These are phyloP conservation scores for Mycena leptocephala DNA, from an alignment of 768 basidiomycete species.

Conservation along the genomic window DNA sequence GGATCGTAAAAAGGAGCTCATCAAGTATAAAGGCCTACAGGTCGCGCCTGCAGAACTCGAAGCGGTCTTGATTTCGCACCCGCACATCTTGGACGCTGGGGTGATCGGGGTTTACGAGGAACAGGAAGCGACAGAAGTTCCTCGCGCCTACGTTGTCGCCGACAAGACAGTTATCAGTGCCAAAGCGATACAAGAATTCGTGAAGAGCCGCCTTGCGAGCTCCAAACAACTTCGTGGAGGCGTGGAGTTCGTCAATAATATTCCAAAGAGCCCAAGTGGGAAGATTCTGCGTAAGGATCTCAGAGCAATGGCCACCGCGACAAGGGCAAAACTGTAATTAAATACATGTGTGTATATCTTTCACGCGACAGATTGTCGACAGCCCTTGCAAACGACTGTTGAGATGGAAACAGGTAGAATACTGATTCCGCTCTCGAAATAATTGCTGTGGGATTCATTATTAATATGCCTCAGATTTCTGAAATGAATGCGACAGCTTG, in stretches of 20 bases:
- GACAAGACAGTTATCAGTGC: conserved; percentile 12
- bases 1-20: conserved; percentile 43
- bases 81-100: conserved; percentile 45
- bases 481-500: neutral
- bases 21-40: conserved; percentile 40
- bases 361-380: neutral
- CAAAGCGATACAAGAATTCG: conserved; percentile 29
- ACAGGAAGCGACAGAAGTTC: conserved; percentile 31
- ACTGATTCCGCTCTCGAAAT: neutral
- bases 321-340: conserved; percentile 27
- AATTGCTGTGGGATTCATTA: neutral
- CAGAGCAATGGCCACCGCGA: conserved; percentile 11
- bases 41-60: conserved; percentile 54
- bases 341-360: neutral
- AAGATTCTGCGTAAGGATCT: conserved; percentile 38
- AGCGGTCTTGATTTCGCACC: conserved; percentile 45
- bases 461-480: neutral
- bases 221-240: conserved; percentile 32
- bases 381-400: neutral
- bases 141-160: conserved; percentile 38
- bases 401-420: neutral
- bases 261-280: conserved; percentile 32
- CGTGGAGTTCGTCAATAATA: conserved; percentile 20
- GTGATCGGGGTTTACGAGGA: conserved; percentile 45
- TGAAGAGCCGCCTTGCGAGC: conserved; percentile 29